phyloP scores from a whole-genome alignment of 2,329 filamentous ascomycete genomes.

The Boeremia exigua region DNA sequence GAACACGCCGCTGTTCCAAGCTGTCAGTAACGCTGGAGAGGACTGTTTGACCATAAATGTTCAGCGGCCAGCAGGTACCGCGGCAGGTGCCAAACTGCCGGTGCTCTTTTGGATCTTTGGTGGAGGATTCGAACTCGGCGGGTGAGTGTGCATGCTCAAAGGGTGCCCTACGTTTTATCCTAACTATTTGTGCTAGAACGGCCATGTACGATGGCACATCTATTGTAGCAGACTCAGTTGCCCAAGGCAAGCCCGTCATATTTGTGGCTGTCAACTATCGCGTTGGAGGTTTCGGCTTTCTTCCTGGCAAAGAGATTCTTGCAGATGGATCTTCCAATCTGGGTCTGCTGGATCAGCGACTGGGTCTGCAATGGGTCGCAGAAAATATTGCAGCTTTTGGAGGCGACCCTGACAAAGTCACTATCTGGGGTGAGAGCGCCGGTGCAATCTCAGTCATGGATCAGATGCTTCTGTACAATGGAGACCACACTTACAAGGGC shows the following conservation, averaged over 20 bases:
- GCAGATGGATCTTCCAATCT: slow-evolving; percentile 72
- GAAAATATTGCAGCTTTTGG: slow-evolving; percentile 81
- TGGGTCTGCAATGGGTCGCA: slow-evolving; percentile 76
- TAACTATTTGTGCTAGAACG: slow-evolving; percentile 18
- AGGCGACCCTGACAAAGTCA: slow-evolving; percentile 78
- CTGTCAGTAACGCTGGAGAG: slow-evolving; percentile 46
- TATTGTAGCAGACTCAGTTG: slow-evolving; percentile 51
- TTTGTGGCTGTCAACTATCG: slow-evolving; percentile 82
- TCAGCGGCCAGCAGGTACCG: slow-evolving; percentile 49
- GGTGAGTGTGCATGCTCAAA: slow-evolving; percentile 18
- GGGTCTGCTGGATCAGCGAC: slow-evolving; percentile 74
- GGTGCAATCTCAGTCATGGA: slow-evolving; percentile 72
- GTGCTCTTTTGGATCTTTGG: slow-evolving; percentile 59
- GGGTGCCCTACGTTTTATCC: slow-evolving; percentile 28
- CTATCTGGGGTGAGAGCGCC: slow-evolving; percentile 73
- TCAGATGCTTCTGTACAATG: slow-evolving; percentile 76
- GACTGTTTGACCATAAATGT: slow-evolving; percentile 55
- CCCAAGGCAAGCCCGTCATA: slow-evolving; percentile 68
- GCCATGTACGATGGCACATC: slow-evolving; percentile 51
- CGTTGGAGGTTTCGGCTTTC: slow-evolving; percentile 74
- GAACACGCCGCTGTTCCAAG: slow-evolving; percentile 50
- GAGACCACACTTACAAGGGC: slow-evolving; percentile 76
- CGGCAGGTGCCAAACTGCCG: slow-evolving; percentile 49
- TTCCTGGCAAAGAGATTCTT: slow-evolving; percentile 71
- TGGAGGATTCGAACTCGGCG: slow-evolving; percentile 52